phyloP scores from a whole-genome alignment of 2,329 filamentous ascomycete species.

The Raffaelea arxii region DNA sequence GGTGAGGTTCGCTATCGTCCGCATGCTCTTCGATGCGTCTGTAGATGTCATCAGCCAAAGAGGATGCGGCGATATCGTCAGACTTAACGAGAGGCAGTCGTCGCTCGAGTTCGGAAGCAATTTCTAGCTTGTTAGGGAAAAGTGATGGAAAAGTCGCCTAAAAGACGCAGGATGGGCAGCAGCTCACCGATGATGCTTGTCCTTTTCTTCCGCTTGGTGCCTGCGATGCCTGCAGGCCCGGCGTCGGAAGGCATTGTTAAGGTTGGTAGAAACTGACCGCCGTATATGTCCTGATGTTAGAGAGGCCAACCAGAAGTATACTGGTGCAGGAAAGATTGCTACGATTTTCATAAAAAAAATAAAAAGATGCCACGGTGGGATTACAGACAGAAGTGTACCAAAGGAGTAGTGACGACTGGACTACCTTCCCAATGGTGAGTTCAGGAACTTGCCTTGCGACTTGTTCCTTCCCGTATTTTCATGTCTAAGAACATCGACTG shows the following conservation, averaged over 20 bases:
- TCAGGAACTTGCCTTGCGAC: too few relatives aligned
- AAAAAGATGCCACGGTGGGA: too few relatives aligned
- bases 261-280: too few relatives aligned
- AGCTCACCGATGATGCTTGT: background rate
- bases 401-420: background rate
- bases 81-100: constrained; percentile 5
- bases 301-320: too few relatives aligned
- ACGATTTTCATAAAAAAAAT: too few relatives aligned
- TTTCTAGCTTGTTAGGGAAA: background rate
- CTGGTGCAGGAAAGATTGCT: too few relatives aligned
- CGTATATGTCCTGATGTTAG: too few relatives aligned
- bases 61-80: constrained; percentile 5
- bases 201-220: background rate
- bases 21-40: background rate
- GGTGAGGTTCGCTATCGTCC: too few relatives aligned
- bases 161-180: constrained; percentile 24
- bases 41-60: constrained; percentile 6
- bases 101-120: constrained; percentile 1
- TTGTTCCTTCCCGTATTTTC: too few relatives aligned
- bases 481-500: too few relatives aligned
- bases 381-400: too few relatives aligned
- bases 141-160: background rate
- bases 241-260: background rate
- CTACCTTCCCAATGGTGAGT: too few relatives aligned
- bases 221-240: background rate